A percentile compares a stretch with the other conserved stretches of the same genome.
Evolutionary conservation across 2,329 filamentous ascomycete species (phyloP).

Genomic region (Onygena corvina): DNA sequence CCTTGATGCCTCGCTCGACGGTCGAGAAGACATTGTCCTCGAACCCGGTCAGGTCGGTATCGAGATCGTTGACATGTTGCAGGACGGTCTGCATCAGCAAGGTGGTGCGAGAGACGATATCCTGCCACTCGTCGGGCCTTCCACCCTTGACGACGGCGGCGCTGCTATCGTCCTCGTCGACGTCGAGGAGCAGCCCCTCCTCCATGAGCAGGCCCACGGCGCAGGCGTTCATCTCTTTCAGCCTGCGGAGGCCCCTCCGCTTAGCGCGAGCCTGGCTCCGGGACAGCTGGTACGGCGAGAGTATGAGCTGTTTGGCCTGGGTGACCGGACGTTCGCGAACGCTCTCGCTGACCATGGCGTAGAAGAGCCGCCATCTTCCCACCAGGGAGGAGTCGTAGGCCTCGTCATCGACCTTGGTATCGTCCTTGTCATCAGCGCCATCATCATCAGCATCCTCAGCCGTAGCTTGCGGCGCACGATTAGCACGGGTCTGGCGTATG

Average conservation of each 20-base stretch:
- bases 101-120: constrained; percentile 66
- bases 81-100: constrained; percentile 78
- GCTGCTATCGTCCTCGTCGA: constrained; percentile 47
- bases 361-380: constrained; percentile 52
- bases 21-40: constrained; percentile 44
- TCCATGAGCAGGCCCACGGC: constrained; percentile 79
- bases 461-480: constrained; percentile 11
- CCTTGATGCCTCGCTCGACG: constrained; percentile 50
- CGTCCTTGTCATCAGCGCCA: no score
- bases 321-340: constrained; percentile 59
- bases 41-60: constrained; percentile 43
- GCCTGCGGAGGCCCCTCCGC: constrained; percentile 55
- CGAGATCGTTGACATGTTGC: constrained; percentile 53
- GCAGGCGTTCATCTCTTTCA: constrained; percentile 71
- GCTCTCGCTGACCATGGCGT: constrained; percentile 63
- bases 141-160: constrained; percentile 26
- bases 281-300: constrained; percentile 66
- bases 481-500: constrained; percentile 32
- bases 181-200: constrained; percentile 61
- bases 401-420: no score
- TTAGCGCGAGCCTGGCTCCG: constrained; percentile 65
- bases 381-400: constrained; percentile 23
- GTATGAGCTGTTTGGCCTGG: constrained; percentile 57
- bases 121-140: constrained; percentile 50
- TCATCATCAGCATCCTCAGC: constrained; percentile 3